Conservation (phyloP, 805 yeast genomes). For the Candida yuanshanica region DNA sequence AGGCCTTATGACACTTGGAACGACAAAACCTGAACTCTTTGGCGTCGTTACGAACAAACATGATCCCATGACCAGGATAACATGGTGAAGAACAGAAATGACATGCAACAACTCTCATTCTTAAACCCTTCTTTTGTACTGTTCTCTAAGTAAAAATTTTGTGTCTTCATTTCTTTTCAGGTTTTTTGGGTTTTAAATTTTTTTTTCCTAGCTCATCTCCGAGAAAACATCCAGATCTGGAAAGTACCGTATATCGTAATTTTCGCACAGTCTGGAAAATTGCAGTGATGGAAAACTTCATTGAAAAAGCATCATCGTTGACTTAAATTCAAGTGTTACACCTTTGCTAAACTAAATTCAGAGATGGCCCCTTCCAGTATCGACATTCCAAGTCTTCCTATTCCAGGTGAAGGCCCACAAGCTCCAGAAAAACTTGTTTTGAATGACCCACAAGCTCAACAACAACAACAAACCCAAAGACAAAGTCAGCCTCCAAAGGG, state of each 20-base stretch:
- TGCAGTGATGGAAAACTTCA: background rate
- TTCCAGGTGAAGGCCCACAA: slow-evolving; percentile 43
- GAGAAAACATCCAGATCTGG: background rate
- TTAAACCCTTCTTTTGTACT: background rate
- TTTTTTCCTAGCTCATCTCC: slow-evolving; percentile 1
- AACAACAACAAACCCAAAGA: slow-evolving; percentile 19
- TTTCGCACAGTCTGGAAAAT: background rate
- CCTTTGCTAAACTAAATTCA: background rate
- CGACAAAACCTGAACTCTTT: slow-evolving; percentile 97
- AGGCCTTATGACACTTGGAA: slow-evolving; percentile 95
- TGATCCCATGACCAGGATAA: slow-evolving; percentile 91
- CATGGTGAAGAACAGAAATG: slow-evolving; percentile 98
- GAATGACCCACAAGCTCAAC: slow-evolving; percentile 13
- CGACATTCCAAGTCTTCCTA: slow-evolving; percentile 50
- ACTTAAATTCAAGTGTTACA: background rate
- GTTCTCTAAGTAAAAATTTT: background rate
- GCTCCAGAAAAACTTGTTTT: slow-evolving; percentile 21
- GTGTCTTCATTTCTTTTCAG: background rate
- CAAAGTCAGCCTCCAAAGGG: slow-evolving; percentile 21
- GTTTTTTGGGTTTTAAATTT: background rate
- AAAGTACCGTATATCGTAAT: background rate
- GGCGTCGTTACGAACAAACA: slow-evolving; percentile 97
- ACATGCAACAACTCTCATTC: slow-evolving; percentile 83
- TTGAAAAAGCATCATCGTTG: background rate
- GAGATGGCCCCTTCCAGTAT: slow-evolving; percentile 31